A percentile compares a stretch with the other conserved stretches of the same genome.
Evolutionary conservation across 2,329 filamentous ascomycete genomes (phyloP).

Genomic region (Juglanconis oblonga): DNA sequence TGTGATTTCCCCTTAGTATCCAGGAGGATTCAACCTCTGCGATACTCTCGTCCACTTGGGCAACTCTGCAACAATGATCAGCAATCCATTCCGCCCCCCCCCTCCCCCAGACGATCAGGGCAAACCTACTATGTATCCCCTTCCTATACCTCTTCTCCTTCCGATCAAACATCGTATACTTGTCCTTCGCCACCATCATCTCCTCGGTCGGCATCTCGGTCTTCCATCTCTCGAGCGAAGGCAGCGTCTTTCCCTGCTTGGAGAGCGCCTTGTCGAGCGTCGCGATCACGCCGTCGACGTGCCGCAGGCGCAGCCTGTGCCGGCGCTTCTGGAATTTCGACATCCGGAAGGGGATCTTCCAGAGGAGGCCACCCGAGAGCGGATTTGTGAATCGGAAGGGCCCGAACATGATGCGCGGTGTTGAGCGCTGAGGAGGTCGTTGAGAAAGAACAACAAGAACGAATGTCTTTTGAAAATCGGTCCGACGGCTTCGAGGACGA

Average conservation of each 20-base stretch:
- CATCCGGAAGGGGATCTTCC: slow-evolving; percentile 97
- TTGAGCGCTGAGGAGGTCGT: neutral
- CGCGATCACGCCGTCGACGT: slow-evolving; percentile 83
- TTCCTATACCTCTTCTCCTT: slow-evolving; percentile 96
- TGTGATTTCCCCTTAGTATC: slow-evolving; percentile 60
- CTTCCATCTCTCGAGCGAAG: slow-evolving; percentile 87
- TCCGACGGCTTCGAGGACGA: too few species aligned
- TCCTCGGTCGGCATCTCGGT: slow-evolving; percentile 91
- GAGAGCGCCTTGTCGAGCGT: slow-evolving; percentile 76
- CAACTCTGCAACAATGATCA: slow-evolving; percentile 54
- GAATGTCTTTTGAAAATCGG: neutral
- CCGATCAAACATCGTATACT: slow-evolving; percentile 96
- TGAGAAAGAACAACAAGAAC: neutral
- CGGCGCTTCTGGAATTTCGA: slow-evolving; percentile 87
- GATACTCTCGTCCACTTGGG: slow-evolving; percentile 95
- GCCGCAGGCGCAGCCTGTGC: slow-evolving; percentile 76
- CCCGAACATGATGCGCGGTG: slow-evolving; percentile 68
- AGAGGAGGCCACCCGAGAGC: slow-evolving; percentile 77
- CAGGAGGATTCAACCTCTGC: slow-evolving; percentile 89
- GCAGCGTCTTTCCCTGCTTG: slow-evolving; percentile 68
- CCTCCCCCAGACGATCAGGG: neutral
- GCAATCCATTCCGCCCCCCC: slow-evolving; percentile 10
- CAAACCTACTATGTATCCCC: slow-evolving; percentile 84
- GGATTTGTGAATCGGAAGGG: slow-evolving; percentile 76
- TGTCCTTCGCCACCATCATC: slow-evolving; percentile 94